A percentile compares a stretch with the other conserved stretches of the same genome.
Evolutionary conservation across 2,329 filamentous ascomycete genomes (phyloP).

Genomic region (Trichoderma atroviride): DNA sequence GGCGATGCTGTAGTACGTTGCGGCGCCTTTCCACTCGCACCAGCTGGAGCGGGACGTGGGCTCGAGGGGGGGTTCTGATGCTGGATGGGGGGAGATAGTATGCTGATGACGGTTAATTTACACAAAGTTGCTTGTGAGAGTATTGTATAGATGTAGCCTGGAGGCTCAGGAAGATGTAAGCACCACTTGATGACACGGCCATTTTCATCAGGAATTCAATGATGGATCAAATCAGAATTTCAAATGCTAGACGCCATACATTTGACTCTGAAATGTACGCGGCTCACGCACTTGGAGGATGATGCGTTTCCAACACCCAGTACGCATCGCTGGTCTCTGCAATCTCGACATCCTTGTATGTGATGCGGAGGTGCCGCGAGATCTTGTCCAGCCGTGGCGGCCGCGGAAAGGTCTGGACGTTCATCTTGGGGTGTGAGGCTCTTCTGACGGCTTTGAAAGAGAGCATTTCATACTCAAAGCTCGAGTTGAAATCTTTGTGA

Average conservation of each 20-base stretch:
- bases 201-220: background rate
- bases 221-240: no score
- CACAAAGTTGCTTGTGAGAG: background rate
- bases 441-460: constrained; percentile 33
- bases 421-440: constrained; percentile 48
- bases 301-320: constrained; percentile 65
- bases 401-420: constrained; percentile 61
- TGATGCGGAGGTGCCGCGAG: constrained; percentile 57
- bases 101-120: constrained; percentile 39
- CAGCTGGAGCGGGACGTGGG: constrained; percentile 50
- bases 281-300: constrained; percentile 56
- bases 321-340: constrained; percentile 62
- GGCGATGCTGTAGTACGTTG: constrained; percentile 59
- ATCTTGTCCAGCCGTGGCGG: constrained; percentile 60
- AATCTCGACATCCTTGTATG: constrained; percentile 56
- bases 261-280: background rate
- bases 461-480: background rate
- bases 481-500: background rate
- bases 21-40: constrained; percentile 64
- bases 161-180: constrained; percentile 47
- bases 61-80: constrained; percentile 50
- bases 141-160: constrained; percentile 29
- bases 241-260: no score
- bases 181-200: background rate
- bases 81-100: constrained; percentile 61